A percentile compares a stretch with the other conserved stretches of the same genome.
Evolutionary conservation across 192 early-diverging fungal species (phyloP).

Genomic region (Chytriomyces sp.): DNA sequence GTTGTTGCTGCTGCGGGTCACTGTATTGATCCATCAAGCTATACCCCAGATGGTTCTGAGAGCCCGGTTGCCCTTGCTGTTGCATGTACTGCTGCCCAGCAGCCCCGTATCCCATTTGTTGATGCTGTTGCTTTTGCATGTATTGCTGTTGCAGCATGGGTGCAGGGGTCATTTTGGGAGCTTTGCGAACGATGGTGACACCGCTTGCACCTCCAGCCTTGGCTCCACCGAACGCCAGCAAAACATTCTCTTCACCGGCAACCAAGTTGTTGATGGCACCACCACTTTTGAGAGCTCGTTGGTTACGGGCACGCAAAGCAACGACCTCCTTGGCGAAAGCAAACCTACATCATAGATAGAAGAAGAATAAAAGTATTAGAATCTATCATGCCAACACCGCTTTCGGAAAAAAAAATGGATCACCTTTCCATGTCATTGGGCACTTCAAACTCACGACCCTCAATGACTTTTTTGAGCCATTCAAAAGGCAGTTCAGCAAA

Average conservation of each 20-base stretch:
- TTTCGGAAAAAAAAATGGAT: constrained; percentile 12
- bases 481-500: constrained; percentile 67
- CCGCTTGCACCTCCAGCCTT: constrained; percentile 43
- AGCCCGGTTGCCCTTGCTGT: neutral
- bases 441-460: constrained; percentile 57
- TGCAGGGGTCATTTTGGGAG: constrained; percentile 38
- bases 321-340: constrained; percentile 63
- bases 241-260: constrained; percentile 65
- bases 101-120: neutral
- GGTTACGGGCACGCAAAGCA: constrained; percentile 43
- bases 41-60: neutral
- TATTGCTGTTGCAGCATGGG: constrained; percentile 23
- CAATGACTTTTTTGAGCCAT: constrained; percentile 66
- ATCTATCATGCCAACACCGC: neutral
- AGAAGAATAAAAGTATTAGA: neutral
- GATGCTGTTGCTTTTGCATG: constrained; percentile 18
- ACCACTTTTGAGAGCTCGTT: constrained; percentile 17
- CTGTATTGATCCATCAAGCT: constrained; percentile 6
- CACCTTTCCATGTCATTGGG: constrained; percentile 66
- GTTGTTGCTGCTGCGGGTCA: neutral
- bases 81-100: constrained; percentile 1
- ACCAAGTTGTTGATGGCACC: constrained; percentile 25
- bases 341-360: constrained; percentile 40
- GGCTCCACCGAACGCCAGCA: constrained; percentile 58
- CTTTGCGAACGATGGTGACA: constrained; percentile 67